Evolutionary conservation across 2,329 filamentous ascomycete genomes (phyloP).

Genomic region (Beauveria sp.): DNA sequence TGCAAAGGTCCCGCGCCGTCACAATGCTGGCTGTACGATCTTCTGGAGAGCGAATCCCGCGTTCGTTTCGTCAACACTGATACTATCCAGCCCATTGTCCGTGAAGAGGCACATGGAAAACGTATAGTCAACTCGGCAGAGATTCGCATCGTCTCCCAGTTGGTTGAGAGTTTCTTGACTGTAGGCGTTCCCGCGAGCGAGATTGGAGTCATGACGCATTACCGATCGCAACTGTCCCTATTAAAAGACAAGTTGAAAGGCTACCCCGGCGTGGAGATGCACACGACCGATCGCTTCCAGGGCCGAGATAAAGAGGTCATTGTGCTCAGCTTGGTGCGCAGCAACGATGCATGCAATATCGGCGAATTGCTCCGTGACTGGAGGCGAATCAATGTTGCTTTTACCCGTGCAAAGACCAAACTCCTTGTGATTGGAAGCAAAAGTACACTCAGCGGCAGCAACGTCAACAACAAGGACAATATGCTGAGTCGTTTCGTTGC

Average conservation of each 20-base stretch:
- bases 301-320: constrained; percentile 93
- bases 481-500: constrained; percentile 69
- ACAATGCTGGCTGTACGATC: constrained; percentile 68
- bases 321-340: constrained; percentile 78
- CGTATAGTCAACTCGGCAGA: constrained; percentile 87
- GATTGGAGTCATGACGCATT: constrained; percentile 95
- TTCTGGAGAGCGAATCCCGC: constrained; percentile 62
- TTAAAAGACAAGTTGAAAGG: constrained; percentile 65
- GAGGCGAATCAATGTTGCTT: constrained; percentile 89
- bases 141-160: constrained; percentile 66
- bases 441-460: constrained; percentile 60
- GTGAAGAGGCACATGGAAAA: constrained; percentile 71
- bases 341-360: constrained; percentile 74
- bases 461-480: constrained; percentile 54
- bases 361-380: constrained; percentile 88
- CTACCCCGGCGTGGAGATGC: constrained; percentile 70
- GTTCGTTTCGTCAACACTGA: constrained; percentile 91
- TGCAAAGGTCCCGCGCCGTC: constrained; percentile 44
- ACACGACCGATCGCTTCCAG: constrained; percentile 95
- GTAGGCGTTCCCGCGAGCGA: constrained; percentile 66
- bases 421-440: constrained; percentile 80
- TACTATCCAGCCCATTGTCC: constrained; percentile 51
- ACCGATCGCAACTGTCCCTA: constrained; percentile 82
- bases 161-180: constrained; percentile 71
- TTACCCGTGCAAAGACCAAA: constrained; percentile 89